phyloP scores from a whole-genome alignment of 2,329 filamentous ascomycete genomes.

The Bipolaris bicolor region DNA sequence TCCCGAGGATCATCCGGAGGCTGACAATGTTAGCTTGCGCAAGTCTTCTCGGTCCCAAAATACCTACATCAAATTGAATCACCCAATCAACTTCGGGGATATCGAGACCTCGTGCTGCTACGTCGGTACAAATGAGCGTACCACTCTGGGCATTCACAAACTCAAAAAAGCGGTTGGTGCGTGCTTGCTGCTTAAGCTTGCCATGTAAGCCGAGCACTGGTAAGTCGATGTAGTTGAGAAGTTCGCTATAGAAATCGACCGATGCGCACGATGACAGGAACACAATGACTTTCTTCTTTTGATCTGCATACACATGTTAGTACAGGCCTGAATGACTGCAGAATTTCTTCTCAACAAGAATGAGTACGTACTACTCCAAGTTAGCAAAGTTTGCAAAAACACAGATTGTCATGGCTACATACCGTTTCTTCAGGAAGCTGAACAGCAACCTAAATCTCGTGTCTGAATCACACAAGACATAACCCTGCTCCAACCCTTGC shows the following conservation, averaged over 20 bases:
- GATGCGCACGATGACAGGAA: slow-evolving; percentile 88
- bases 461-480: slow-evolving; percentile 90
- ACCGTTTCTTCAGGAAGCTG: slow-evolving; percentile 83
- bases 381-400: not conserved
- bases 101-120: slow-evolving; percentile 92
- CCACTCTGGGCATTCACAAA: slow-evolving; percentile 86
- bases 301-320: slow-evolving; percentile 51
- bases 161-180: slow-evolving; percentile 98
- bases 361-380: not conserved
- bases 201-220: slow-evolving; percentile 83
- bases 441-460: slow-evolving; percentile 93
- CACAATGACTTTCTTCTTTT: slow-evolving; percentile 97
- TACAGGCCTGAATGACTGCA: not conserved
- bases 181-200: slow-evolving; percentile 98
- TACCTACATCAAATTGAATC: slow-evolving; percentile 68
- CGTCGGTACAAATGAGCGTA: slow-evolving; percentile 93
- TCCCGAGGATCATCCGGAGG: slow-evolving; percentile 75
- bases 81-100: slow-evolving; percentile 97
- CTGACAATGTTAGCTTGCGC: slow-evolving; percentile 1
- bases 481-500: slow-evolving; percentile 92
- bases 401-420: not conserved
- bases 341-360: not conserved
- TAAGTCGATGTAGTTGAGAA: slow-evolving; percentile 97
- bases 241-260: slow-evolving; percentile 92
- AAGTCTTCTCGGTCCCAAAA: not conserved